phyloP scores from a whole-genome alignment of 1,284 basidiomycete genomes.

The Ceratobasidium sp. region DNA sequence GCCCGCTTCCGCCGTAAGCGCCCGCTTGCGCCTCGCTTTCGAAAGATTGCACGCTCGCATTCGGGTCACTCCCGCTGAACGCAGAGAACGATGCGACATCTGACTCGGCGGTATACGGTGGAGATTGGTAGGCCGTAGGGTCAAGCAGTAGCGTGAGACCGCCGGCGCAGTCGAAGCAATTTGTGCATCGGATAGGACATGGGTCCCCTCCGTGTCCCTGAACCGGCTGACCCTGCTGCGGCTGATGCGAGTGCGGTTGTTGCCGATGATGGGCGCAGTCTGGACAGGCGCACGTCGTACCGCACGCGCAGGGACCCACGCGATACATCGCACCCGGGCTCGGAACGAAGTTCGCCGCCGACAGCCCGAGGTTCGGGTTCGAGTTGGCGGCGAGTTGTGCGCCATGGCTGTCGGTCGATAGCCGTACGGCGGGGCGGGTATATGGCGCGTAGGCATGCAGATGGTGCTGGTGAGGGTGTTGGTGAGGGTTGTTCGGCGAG shows the following conservation, averaged over 20 bases:
- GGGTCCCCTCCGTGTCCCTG: slow-evolving; percentile 43
- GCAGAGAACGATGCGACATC: slow-evolving; percentile 15
- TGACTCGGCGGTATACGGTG: slow-evolving; percentile 10
- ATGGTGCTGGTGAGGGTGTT: slow-evolving; percentile 55
- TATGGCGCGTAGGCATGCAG: slow-evolving; percentile 51
- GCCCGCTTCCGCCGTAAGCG: slow-evolving; percentile 4
- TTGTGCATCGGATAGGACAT: slow-evolving; percentile 29
- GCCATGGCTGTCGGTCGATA: slow-evolving; percentile 57
- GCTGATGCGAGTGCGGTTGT: slow-evolving; percentile 25
- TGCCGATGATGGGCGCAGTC: slow-evolving; percentile 76
- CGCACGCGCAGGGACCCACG: slow-evolving; percentile 71
- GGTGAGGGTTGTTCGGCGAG: slow-evolving; percentile 51
- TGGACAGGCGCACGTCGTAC: slow-evolving; percentile 76
- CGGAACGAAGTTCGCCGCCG: slow-evolving; percentile 50
- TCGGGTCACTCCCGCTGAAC: slow-evolving; percentile 20
- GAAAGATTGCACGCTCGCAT: slow-evolving; percentile 30
- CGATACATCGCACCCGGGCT: slow-evolving; percentile 47
- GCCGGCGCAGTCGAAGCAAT: slow-evolving; percentile 41
- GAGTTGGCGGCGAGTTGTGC: slow-evolving; percentile 64
- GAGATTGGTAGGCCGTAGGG: background rate
- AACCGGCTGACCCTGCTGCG: slow-evolving; percentile 14
- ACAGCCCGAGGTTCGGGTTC: slow-evolving; percentile 67
- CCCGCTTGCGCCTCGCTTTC: slow-evolving; percentile 23
- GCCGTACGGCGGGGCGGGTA: slow-evolving; percentile 47
- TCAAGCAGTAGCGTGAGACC: slow-evolving; percentile 40